These are phyloP conservation scores for Fusarium irregulare DNA, from an alignment of 2,329 filamentous ascomycete genomes.

Conservation along the genomic window DNA sequence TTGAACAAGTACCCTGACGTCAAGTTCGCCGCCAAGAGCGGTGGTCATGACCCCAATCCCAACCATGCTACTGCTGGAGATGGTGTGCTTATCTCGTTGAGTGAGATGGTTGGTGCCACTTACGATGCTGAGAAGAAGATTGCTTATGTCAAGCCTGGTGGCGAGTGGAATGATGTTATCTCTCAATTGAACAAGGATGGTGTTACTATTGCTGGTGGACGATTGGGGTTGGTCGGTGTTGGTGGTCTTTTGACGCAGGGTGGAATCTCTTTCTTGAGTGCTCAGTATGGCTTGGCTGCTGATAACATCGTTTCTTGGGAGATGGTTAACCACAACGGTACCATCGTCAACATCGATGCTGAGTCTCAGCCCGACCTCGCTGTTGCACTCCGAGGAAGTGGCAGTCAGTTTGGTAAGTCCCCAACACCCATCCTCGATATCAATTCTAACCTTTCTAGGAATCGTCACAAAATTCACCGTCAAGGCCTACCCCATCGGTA, in stretches of 20 bases:
- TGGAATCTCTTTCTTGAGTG: constrained; percentile 23
- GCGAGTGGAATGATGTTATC: constrained; percentile 33
- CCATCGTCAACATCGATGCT: constrained; percentile 8
- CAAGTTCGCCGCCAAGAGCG: constrained; percentile 20
- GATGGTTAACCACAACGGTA: constrained; percentile 18
- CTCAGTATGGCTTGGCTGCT: constrained; percentile 22
- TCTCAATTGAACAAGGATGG: neutral
- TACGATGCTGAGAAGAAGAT: constrained; percentile 17
- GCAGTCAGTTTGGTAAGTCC: constrained; percentile 15
- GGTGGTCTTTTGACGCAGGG: constrained; percentile 13
- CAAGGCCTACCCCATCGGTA: neutral
- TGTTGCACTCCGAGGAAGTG: constrained; percentile 15
- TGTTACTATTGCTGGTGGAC: constrained; percentile 8
- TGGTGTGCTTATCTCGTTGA: constrained; percentile 21
- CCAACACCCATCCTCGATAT: accelerated
- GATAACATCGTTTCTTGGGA: constrained; percentile 25
- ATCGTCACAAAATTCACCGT: constrained; percentile 14
- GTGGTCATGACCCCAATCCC: constrained; percentile 24
- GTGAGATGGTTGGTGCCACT: constrained; percentile 2
- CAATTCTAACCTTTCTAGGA: neutral
- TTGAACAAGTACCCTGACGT: constrained; percentile 25
- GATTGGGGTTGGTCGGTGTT: constrained; percentile 23
- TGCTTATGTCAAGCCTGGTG: constrained; percentile 24
- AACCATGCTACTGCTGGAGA: constrained; percentile 7
- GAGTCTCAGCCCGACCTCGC: constrained; percentile 18